Conservation (phyloP, 1,139 yeast species). For the Saccharomycopsis crataegensis region DNA sequence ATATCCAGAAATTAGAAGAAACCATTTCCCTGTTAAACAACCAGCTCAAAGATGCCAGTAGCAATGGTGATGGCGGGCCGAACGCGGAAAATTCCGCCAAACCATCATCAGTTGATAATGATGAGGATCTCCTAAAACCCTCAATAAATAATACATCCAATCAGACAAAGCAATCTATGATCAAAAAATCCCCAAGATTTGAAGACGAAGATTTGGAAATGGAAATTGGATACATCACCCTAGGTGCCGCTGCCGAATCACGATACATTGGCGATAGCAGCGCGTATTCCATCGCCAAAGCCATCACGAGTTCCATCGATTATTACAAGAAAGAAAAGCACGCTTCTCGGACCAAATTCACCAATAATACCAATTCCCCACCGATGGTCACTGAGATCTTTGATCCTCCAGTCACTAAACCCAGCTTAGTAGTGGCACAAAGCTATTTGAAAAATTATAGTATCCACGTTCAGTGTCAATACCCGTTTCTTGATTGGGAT, state of each 20-base stretch:
- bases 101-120: too few species aligned
- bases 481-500: constrained; percentile 29
- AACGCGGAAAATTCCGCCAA: too few species aligned
- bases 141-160: background rate
- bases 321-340: constrained; percentile 17
- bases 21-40: constrained; percentile 30
- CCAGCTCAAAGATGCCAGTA: constrained; percentile 23
- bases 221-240: constrained; percentile 27
- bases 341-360: background rate
- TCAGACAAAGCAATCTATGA: background rate
- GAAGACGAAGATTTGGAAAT: constrained; percentile 25
- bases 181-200: background rate
- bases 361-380: background rate
- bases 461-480: constrained; percentile 27
- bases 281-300: constrained; percentile 27
- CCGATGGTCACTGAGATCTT: background rate
- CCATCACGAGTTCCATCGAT: constrained; percentile 24
- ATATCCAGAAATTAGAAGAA: constrained; percentile 39
- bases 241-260: constrained; percentile 27
- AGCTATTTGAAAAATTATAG: constrained; percentile 21
- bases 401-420: constrained; percentile 25
- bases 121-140: too few species aligned
- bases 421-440: constrained; percentile 31
- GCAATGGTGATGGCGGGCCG: too few species aligned
- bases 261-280: constrained; percentile 27